Percentiles rank a stretch among this genome's conserved stretches.
Conservation (phyloP, 83 land plant species). For the Picea engelmannii region DNA sequence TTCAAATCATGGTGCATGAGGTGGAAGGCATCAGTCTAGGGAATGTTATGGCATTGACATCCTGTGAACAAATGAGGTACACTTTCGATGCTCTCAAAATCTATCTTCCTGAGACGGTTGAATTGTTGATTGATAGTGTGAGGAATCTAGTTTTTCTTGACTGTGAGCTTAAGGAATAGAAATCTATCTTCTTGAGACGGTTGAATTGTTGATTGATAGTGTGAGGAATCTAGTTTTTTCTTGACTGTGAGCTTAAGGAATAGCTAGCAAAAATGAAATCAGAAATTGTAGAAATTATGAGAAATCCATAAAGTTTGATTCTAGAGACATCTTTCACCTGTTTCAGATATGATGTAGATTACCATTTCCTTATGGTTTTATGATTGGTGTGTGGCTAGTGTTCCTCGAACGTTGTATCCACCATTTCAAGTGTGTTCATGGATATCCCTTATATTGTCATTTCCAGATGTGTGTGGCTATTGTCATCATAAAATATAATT, state of each 20-base stretch:
- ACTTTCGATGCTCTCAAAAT: constrained; percentile 86
- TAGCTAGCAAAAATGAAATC: constrained; percentile 75
- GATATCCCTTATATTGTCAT: too few species aligned
- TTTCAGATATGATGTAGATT: too few species aligned
- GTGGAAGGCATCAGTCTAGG: constrained; percentile 99
- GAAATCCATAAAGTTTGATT: constrained; percentile 76
- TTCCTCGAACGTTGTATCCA: too few species aligned
- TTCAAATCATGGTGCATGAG: constrained; percentile 81
- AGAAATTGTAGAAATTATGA: constrained; percentile 64
- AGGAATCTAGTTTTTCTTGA: constrained; percentile 87
- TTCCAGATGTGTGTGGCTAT: too few species aligned
- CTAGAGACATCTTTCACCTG: constrained; percentile 80
- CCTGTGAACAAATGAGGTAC: constrained; percentile 94
- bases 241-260: constrained; percentile 96
- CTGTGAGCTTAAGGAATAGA: constrained; percentile 95
- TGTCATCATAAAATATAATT: too few species aligned
- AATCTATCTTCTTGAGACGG: constrained; percentile 86
- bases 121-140: constrained; percentile 85
- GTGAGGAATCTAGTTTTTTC: constrained; percentile 87
- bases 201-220: constrained; percentile 85
- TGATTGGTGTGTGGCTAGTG: too few species aligned
- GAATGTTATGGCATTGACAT: constrained; percentile 73
- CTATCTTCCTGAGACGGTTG: constrained; percentile 88
- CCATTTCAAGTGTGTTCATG: too few species aligned
- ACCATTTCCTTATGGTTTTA: too few species aligned